Evolutionary conservation across 2,329 filamentous ascomycete species (phyloP).

Genomic region (Nemania sp.): DNA sequence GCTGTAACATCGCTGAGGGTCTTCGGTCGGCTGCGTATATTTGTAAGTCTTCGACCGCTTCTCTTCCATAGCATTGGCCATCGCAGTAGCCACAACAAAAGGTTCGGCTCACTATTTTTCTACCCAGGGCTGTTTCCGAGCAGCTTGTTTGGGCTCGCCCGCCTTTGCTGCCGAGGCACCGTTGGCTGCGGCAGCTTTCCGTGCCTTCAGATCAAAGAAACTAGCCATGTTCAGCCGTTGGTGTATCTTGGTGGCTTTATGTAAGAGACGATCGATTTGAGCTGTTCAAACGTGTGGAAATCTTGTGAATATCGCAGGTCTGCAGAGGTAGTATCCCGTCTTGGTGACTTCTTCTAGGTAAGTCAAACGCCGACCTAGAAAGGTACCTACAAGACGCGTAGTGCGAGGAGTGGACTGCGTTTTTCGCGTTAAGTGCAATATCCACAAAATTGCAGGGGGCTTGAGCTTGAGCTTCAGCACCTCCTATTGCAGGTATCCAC

Average conservation of each 20-base stretch:
- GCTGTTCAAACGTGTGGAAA: not conserved
- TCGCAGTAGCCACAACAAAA: not conserved
- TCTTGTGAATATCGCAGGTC: not conserved
- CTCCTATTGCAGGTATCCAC: not conserved
- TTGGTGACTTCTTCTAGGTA: not conserved
- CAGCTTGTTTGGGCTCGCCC: conserved; percentile 64
- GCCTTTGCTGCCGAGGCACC: conserved; percentile 65
- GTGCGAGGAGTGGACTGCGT: conserved; percentile 13
- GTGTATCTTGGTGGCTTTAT: not conserved
- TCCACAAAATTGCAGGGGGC: conserved; percentile 4
- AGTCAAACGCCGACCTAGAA: too few relatives aligned
- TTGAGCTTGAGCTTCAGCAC: conserved; percentile 23
- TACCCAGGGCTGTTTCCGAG: conserved; percentile 87
- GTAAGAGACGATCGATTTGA: not conserved
- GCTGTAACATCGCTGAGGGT: conserved; percentile 92
- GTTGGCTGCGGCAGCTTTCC: conserved; percentile 74
- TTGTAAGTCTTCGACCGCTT: conserved; percentile 35
- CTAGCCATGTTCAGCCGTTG: conserved; percentile 65
- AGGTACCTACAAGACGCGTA: conserved; percentile 10
- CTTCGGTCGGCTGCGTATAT: conserved; percentile 75
- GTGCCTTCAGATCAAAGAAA: conserved; percentile 95
- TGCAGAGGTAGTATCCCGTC: not conserved
- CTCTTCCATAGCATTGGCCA: not conserved
- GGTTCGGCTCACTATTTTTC: conserved; percentile 83
- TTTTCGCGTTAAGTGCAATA: conserved; percentile 27